These are phyloP conservation scores for Coemansia aciculifera DNA, from an alignment of 192 early-diverging fungal genomes.

Conservation along the genomic window DNA sequence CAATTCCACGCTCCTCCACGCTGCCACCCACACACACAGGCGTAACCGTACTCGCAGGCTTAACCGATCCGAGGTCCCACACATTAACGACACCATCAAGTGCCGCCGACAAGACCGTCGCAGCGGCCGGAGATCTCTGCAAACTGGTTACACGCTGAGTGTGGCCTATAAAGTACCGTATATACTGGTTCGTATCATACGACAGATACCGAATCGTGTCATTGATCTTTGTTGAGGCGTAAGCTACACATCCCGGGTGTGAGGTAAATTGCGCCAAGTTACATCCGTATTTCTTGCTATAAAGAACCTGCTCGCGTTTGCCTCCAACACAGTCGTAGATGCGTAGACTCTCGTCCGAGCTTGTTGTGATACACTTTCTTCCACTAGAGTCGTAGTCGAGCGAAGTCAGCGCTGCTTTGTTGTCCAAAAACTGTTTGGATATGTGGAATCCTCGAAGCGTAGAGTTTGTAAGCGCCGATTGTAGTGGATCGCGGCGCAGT, in stretches of 20 bases:
- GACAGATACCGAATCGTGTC: conserved; percentile 93
- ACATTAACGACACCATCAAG: conserved; percentile 75
- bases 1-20: conserved; percentile 17
- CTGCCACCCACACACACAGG: conserved; percentile 4
- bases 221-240: conserved; percentile 94
- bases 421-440: conserved; percentile 77
- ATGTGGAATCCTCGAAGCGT: conserved; percentile 36
- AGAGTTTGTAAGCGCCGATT: conserved; percentile 21
- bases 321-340: conserved; percentile 82
- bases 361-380: conserved; percentile 72
- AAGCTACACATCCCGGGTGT: conserved; percentile 71
- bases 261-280: conserved; percentile 87
- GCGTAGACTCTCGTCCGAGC: conserved; percentile 82
- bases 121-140: conserved; percentile 73
- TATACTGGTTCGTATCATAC: conserved; percentile 91
- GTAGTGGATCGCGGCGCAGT: conserved; percentile 33
- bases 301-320: conserved; percentile 71
- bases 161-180: conserved; percentile 92
- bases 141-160: conserved; percentile 70
- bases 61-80: conserved; percentile 75
- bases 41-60: conserved; percentile 34
- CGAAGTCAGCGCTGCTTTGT: conserved; percentile 72
- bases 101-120: conserved; percentile 63
- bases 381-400: conserved; percentile 81
- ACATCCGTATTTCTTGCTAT: conserved; percentile 96